These are phyloP conservation scores for California macrophylla DNA, from an alignment of 441 rosid genomes.

Conservation along the genomic window DNA sequence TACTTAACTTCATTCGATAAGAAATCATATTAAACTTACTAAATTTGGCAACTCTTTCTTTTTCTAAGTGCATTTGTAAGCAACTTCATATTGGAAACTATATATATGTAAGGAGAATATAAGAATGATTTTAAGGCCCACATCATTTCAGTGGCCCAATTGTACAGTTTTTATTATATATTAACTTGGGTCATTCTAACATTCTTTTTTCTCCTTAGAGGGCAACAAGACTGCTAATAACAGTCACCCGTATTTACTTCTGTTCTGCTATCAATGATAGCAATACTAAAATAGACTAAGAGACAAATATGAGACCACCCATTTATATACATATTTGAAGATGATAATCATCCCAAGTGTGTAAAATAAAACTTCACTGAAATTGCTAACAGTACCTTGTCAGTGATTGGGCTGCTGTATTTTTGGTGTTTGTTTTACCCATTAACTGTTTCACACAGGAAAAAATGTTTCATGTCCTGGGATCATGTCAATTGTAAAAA, in stretches of 20 bases:
- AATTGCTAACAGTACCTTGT: conserved; percentile 37
- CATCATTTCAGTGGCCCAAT: too few species aligned
- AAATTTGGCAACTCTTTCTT: neutral
- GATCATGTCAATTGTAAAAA: conserved; percentile 1
- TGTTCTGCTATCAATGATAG: neutral
- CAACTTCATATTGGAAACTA: neutral
- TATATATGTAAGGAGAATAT: too few species aligned
- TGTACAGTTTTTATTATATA: neutral
- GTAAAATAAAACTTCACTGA: neutral
- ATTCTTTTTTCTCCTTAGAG: neutral
- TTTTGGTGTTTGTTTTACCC: conserved; percentile 27
- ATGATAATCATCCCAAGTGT: neutral
- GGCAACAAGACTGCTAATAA: neutral
- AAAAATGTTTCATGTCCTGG: conserved; percentile 8
- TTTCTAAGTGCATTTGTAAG: neutral
- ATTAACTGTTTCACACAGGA: conserved; percentile 29
- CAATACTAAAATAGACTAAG: neutral
- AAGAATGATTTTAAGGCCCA: too few species aligned
- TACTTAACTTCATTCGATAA: neutral
- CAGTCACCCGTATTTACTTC: neutral
- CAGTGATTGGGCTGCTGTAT: conserved; percentile 24
- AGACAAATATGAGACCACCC: neutral
- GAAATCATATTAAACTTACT: neutral
- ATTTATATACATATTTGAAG: neutral
- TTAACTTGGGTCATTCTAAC: neutral